Percentiles rank a stretch among this genome's conserved stretches.
phyloP scores from a whole-genome alignment of 805 yeast species.

The Brettanomyces sp. region DNA sequence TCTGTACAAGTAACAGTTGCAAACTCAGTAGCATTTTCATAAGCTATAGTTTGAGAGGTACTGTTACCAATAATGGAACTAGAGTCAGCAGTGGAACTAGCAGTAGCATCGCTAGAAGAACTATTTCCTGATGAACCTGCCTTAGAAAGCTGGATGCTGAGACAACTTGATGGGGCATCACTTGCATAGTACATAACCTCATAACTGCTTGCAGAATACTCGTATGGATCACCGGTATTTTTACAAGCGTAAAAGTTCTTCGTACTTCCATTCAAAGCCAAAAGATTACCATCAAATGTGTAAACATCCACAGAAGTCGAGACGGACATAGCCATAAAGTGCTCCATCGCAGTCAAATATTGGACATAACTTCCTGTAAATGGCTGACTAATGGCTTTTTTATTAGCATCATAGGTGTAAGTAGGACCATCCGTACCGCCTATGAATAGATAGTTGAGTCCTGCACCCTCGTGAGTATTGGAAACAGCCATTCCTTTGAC shows the following conservation, averaged over 20 bases:
- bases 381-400: neutral
- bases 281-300: constrained; percentile 7
- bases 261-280: constrained; percentile 21
- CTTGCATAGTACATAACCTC: constrained; percentile 4
- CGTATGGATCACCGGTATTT: constrained; percentile 34
- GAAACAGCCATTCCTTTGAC: constrained; percentile 13
- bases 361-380: neutral
- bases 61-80: too few species aligned
- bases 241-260: constrained; percentile 29
- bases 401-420: constrained; percentile 11
- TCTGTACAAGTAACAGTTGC: neutral
- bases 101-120: too few species aligned
- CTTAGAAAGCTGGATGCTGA: too few species aligned
- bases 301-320: constrained; percentile 1
- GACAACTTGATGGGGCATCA: neutral
- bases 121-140: neutral
- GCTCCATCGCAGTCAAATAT: constrained; percentile 1
- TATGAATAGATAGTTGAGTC: constrained; percentile 31
- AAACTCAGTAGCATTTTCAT: neutral
- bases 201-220: constrained; percentile 20
- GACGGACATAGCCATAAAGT: neutral
- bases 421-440: constrained; percentile 12
- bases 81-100: too few species aligned
- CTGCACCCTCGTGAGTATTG: constrained; percentile 40
- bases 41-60: neutral